phyloP scores from a whole-genome alignment of 257 asterid genomes.

The Jasminum sambac region DNA sequence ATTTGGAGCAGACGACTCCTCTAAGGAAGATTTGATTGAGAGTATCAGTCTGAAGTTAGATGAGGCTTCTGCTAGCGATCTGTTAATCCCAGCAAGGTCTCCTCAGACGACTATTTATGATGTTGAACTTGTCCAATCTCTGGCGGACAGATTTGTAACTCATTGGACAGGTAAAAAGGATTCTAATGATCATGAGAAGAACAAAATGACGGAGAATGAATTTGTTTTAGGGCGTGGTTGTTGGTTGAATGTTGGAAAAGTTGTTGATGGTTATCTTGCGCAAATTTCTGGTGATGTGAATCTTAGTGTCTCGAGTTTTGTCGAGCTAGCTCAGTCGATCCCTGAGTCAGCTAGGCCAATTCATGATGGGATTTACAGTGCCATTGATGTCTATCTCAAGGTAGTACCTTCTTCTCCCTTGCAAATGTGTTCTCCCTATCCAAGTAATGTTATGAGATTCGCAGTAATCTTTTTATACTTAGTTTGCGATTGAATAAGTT shows the following conservation, averaged over 20 bases:
- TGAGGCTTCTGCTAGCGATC: slow-evolving; percentile 72
- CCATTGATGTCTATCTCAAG: slow-evolving; percentile 75
- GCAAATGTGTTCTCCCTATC: neutral
- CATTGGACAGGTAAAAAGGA: slow-evolving; percentile 40
- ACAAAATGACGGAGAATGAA: slow-evolving; percentile 32
- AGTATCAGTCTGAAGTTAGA: slow-evolving; percentile 59
- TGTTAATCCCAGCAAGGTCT: slow-evolving; percentile 73
- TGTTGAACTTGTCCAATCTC: slow-evolving; percentile 62
- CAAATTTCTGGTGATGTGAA: slow-evolving; percentile 64
- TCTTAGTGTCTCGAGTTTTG: slow-evolving; percentile 49
- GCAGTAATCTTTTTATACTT: neutral
- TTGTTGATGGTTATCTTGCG: slow-evolving; percentile 65
- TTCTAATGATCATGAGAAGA: slow-evolving; percentile 34
- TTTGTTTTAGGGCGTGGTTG: slow-evolving; percentile 64
- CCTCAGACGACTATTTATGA: slow-evolving; percentile 67
- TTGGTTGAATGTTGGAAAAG: slow-evolving; percentile 71
- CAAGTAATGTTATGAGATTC: neutral
- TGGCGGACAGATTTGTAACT: slow-evolving; percentile 52
- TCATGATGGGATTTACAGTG: slow-evolving; percentile 73
- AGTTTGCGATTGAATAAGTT: too few relatives aligned
- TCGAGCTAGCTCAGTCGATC: slow-evolving; percentile 55
- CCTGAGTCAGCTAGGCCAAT: slow-evolving; percentile 78
- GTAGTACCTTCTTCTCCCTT: slow-evolving; percentile 27
- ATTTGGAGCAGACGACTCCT: slow-evolving; percentile 61
- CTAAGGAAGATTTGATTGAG: slow-evolving; percentile 56